Evolutionary conservation across 164 flowering plant species (phyloP), one percentile per base, ranked within the genome.

Genomic region (Houttuynia cordata): DNA sequence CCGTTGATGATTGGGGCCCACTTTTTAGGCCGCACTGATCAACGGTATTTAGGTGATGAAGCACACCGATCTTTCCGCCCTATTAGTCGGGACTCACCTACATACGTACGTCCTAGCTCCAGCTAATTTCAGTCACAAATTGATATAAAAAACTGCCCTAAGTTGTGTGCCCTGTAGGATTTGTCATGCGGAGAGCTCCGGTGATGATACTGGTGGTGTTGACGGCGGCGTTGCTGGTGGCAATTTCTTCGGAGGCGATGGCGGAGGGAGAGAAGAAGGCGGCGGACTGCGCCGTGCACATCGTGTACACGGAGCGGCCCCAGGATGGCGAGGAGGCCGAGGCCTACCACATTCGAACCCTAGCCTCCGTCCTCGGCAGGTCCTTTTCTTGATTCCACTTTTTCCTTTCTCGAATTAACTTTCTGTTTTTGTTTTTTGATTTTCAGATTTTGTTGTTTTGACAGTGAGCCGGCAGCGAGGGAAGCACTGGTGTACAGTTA

Each of bases 401-500:
- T 30, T 30, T 30, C n/a, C n/a, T n/a, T 30, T 30, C 37, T 30
- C 6, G 2, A 21, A 12, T 7, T 21, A 5, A n/a, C 17, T 45
- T 10, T 14, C 21, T 1, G 8, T 21, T 21, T 40, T 59, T 42
- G 50, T 9, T 21, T 20, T 10, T 40, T 59, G 19, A 10, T 17
- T 23, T 24, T 25, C 30, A 1, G 1, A 0, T 59, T 41, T n/a
- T 24, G 19, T 20, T 58, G 10, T 10, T 40, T 37, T 53, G 49
- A 40, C 67, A 89, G 97, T 64, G 97, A 86, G 76, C 92, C 80
- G 61, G 96, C 94, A 23, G 98, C 98, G 0, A 84, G 76, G 72
- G 84, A 78, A 51, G 85, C 94, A 51, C 65, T 93, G 70, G 1
- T 93, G 19, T 93, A 93, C 64, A 79, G 79, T 59, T 93, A 93